Evolutionary conservation across 148 eudicot genomes (phyloP), one percentile per base, ranked within the genome.

Genomic region (Selenicereus undatus): DNA sequence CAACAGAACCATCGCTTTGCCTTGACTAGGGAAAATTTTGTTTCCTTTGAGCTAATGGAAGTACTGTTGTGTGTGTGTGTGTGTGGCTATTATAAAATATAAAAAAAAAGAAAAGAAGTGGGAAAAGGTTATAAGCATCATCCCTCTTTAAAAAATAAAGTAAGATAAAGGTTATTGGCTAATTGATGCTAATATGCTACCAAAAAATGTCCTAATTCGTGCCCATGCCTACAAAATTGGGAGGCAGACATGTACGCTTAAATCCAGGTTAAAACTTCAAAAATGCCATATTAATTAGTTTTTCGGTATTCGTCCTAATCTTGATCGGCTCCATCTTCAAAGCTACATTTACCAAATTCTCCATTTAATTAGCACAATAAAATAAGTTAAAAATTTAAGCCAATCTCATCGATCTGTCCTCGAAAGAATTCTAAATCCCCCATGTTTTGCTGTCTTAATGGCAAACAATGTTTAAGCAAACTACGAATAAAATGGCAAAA

Each of bases 381-480:
- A 79, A 22, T 72, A 80, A 80, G 20, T 24, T 52, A 18, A 60
- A 64, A 74, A 12, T 5, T 22, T 68, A 8, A 50, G 43, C 17
- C 14, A 3, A 13, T n/a, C 30, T 56, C 24, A 45, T n/a, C n/a
- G n/a, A n/a, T 79, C 76, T 58, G 42, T 24, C 24, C 17, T 48
- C 3, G 5, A 80, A 72, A 50, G 29, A 72, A 70, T 70, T 36
- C 86, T 69, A 79, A 79, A 79, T 74, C 75, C 65, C 76, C 24
- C 24, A 43, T 20, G 52, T 10, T 32, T 3, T 83, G 86, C 76
- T 60, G 82, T 83, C 77, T 84, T 16, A 62, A 62, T 76, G 86
- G 81, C 76, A 64, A 84, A 51, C 83, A 84, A 71, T 71, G 18
- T 50, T 71, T 64, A 50, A 64, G 70, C 36, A 50, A 66, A 30